Base-by-base conservation (phyloP, 2,329 filamentous ascomycete species). In the Phialophora chinensis region DNA sequence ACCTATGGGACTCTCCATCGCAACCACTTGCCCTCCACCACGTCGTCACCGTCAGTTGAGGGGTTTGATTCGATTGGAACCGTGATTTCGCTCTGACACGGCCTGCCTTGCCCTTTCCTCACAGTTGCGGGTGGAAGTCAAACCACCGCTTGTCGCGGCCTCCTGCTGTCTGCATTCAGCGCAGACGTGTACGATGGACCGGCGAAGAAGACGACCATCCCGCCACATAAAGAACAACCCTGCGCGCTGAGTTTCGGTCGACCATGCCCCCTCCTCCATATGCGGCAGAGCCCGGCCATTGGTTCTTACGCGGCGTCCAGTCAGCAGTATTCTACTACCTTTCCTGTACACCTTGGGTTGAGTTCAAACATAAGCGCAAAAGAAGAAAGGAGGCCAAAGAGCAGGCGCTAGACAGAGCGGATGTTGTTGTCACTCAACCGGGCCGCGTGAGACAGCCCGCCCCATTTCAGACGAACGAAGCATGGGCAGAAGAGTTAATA, bases 401-500 rank as follows among this genome's bases (percentile, higher is more conserved):
- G 73, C 88, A 85, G 88, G 85, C 85, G 73, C 88, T 85, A 88
- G 64, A 82, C 86, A 72, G 90, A 76, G 84, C 85, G 54, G 85
- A 85, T 62, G 69, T 80, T 35, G 69, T 81, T n/a, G 78, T 77
- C 65, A 87, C 92, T 70, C 87, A 93, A 75, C 91, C 91, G 0
- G 87, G 86, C 49, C 78, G 88, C 11, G 95, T 96, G 77, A 85
- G 88, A 59, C 93, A 97, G 74, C 93, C 90, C 1, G 78, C 77
- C 5, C 91, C 92, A 0, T 95, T 92, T 73, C 90, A 89, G 74
- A 96, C 92, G 31, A 97, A 97, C 74, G 89, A 90, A 12, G 92
- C 91, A 79, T 97, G 93, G 93, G 83, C 86, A 35, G 91, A 95
- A 75, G 93, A 97, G 78, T 96, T 97, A 71, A 84, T 83, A 69